Base-by-base conservation (phyloP, 805 yeast species). In the Suhomyces faveliae region DNA sequence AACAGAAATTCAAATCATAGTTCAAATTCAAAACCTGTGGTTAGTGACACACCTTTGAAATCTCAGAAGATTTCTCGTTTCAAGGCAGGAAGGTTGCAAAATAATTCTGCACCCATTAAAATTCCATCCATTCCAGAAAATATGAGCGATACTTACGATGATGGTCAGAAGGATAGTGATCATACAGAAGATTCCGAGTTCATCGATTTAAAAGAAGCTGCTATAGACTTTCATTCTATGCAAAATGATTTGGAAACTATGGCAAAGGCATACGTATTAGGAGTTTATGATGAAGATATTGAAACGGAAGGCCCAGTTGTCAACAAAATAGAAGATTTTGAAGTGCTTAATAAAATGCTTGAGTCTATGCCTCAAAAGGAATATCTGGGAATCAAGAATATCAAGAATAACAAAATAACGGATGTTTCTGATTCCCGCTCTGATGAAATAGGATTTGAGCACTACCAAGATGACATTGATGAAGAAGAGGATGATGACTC, bases 271-370 rank as follows among this genome's bases (percentile, higher is more conserved):
- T 84, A 84, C 53, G 66, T 73, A n/a, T 54, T 72, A 19, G 88
- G 87, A 1, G 61, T 77, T 53, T 82, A 80, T 56, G 86, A 83
- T 56, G 87, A 80, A 50, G 87, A 83, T 53, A 62, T 78, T 8
- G 72, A 67, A 20, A 77, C 81, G 0, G 74, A 75, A 42, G 87
- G 87, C 0, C 78, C 78, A 11, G 76, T 84, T 0, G 75, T 84
- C 17, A 78, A 79, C 50, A 66, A 72, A 46, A 45, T 83, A 9
- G 73, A 68, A 10, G 89, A 84, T 58, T 81, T 84, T 56, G 77
- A 77, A 52, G 57, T 52, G 2, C 72, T 81, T 46, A 83, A 83
- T 55, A 60, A 67, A 46, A 64, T 74, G 48, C 75, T 79, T 3
- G 80, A 79, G 42, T 53, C 66, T 1, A 63, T 64, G 54, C 59